Evolutionary conservation across 2,329 filamentous ascomycete genomes (phyloP).

Genomic region (Grosmannia huntii): DNA sequence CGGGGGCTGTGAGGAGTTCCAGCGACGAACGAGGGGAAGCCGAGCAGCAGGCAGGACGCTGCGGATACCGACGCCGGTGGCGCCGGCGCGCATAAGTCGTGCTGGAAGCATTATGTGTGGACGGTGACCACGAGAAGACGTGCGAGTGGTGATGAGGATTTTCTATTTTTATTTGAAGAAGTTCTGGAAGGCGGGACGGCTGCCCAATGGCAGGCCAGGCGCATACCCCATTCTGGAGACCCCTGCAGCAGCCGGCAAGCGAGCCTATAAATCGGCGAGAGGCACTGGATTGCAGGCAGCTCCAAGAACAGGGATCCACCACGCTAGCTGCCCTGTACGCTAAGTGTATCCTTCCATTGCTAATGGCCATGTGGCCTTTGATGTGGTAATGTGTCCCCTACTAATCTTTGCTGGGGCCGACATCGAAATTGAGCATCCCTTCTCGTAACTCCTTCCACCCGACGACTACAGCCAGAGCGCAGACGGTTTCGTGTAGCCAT

Average conservation of each 20-base stretch:
- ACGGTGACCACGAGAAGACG: neutral
- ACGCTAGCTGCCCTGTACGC: neutral
- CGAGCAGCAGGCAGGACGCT: neutral
- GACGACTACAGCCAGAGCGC: neutral
- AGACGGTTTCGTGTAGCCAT: neutral
- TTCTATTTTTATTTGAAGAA: too few species aligned
- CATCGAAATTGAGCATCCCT: neutral
- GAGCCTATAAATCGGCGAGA: neutral
- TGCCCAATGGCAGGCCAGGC: conserved; percentile 5
- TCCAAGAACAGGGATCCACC: neutral
- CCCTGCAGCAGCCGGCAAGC: neutral
- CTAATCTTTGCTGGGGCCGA: neutral
- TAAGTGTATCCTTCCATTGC: neutral
- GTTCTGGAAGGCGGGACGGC: neutral
- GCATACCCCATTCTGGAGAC: neutral
- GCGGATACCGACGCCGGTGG: neutral
- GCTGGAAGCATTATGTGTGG: neutral
- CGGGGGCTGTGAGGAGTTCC: neutral
- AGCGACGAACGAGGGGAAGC: neutral
- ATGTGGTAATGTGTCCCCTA: conserved; percentile 1
- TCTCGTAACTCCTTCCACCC: neutral
- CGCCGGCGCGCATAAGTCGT: neutral
- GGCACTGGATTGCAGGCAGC: neutral
- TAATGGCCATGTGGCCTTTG: neutral
- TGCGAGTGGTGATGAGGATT: neutral